A percentile compares a stretch with the other conserved stretches of the same genome.
Evolutionary conservation across 2,329 filamentous ascomycete species (phyloP).

Genomic region (Amphichorda felina): DNA sequence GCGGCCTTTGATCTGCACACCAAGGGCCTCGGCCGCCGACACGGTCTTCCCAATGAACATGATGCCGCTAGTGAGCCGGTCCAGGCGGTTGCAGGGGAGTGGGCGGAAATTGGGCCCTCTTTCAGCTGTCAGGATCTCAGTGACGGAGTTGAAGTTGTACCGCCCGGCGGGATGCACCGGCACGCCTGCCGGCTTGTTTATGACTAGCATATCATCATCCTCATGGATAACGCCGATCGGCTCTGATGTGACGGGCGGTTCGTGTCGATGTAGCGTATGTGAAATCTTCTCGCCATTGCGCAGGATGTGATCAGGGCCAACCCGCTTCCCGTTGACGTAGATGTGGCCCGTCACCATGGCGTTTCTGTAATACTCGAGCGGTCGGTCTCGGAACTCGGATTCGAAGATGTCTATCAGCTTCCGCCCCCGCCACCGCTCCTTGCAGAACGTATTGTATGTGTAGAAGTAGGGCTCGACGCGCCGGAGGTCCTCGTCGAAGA

Average conservation of each 20-base stretch:
- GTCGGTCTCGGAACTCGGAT: constrained; percentile 83
- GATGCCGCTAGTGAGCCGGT: constrained; percentile 86
- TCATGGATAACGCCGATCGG: constrained; percentile 79
- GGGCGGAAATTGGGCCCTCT: constrained; percentile 42
- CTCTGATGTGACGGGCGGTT: constrained; percentile 78
- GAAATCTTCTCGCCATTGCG: constrained; percentile 86
- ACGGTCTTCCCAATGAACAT: constrained; percentile 95
- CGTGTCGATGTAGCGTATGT: constrained; percentile 89
- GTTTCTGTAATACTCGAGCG: constrained; percentile 73
- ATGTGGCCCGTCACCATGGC: constrained; percentile 76
- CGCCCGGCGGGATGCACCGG: constrained; percentile 91
- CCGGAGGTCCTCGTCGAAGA: constrained; percentile 70
- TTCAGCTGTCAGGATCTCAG: constrained; percentile 86
- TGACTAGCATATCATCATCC: constrained; percentile 85
- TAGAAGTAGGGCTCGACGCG: constrained; percentile 80
- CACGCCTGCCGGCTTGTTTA: constrained; percentile 91
- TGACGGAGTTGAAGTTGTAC: constrained; percentile 89
- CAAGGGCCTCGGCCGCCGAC: constrained; percentile 66
- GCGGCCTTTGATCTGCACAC: constrained; percentile 62
- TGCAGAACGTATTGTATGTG: constrained; percentile 92
- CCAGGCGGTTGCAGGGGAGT: constrained; percentile 79
- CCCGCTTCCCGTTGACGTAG: constrained; percentile 62
- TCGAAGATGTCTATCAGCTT: constrained; percentile 78
- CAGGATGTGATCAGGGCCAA: constrained; percentile 57
- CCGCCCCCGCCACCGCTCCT: constrained; percentile 81